These are phyloP conservation scores for Globisporangium middletonii DNA, from an alignment of 352 stramenopile genomes.

Conservation along the genomic window DNA sequence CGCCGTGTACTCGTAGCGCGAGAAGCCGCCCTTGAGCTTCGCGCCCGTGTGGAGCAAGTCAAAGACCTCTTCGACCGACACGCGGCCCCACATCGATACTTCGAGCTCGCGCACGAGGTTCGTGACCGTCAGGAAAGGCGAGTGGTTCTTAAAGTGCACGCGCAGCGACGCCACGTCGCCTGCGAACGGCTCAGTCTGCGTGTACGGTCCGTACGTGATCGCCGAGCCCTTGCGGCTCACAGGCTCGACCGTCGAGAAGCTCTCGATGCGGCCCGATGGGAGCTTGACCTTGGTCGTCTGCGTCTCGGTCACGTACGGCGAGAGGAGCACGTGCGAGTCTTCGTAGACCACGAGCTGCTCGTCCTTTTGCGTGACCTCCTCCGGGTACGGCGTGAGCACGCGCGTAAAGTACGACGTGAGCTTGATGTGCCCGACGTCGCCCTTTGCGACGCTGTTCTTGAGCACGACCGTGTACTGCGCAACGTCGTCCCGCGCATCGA, in stretches of 20 bases:
- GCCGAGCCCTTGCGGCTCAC: slow-evolving; percentile 64
- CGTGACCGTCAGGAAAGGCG: slow-evolving; percentile 81
- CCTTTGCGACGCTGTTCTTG: slow-evolving; percentile 44
- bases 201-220: slow-evolving; percentile 78
- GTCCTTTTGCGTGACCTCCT: slow-evolving; percentile 70
- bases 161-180: slow-evolving; percentile 27
- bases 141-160: slow-evolving; percentile 86
- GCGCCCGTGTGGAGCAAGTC: slow-evolving; percentile 83
- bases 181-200: slow-evolving; percentile 43
- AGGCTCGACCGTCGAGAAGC: slow-evolving; percentile 49
- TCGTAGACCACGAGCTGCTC: slow-evolving; percentile 84
- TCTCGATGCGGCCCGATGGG: slow-evolving; percentile 65
- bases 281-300: slow-evolving; percentile 87
- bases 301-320: slow-evolving; percentile 67
- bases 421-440: slow-evolving; percentile 57
- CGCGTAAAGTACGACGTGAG: slow-evolving; percentile 74
- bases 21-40: slow-evolving; percentile 82
- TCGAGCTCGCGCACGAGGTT: slow-evolving; percentile 84
- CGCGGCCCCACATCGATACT: slow-evolving; percentile 87
- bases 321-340: slow-evolving; percentile 55
- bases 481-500: slow-evolving; percentile 28
- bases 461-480: slow-evolving; percentile 72
- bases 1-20: slow-evolving; percentile 78
- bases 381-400: slow-evolving; percentile 72
- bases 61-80: slow-evolving; percentile 86